Evolutionary conservation across 306 rosid genomes (phyloP).

Genomic region (Dalbergia cochinchinensis): DNA sequence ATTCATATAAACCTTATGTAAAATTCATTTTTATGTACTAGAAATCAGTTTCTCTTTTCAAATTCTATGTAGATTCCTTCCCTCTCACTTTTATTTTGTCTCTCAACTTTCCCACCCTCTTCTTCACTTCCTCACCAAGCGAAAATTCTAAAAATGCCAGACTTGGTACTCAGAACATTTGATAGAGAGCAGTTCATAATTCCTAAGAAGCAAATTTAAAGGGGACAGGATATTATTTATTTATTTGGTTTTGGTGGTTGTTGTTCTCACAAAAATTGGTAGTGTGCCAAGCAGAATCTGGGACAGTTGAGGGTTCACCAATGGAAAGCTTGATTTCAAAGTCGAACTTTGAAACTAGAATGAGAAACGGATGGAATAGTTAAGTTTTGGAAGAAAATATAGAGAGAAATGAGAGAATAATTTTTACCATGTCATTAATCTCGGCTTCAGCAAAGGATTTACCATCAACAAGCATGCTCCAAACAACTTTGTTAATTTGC

Average conservation of each 20-base stretch:
- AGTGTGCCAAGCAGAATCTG: too few species aligned
- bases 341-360: too few species aligned
- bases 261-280: too few species aligned
- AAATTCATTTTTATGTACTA: background rate
- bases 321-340: too few species aligned
- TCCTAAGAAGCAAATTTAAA: conserved; percentile 16
- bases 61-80: background rate
- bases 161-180: conserved; percentile 26
- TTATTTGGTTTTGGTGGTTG: too few species aligned
- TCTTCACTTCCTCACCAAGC: background rate
- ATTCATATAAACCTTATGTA: background rate
- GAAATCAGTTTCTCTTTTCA: background rate
- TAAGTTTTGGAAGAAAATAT: conserved; percentile 35
- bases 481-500: conserved; percentile 89
- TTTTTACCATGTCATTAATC: conserved; percentile 92
- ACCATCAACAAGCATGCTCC: conserved; percentile 99
- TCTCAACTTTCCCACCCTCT: background rate
- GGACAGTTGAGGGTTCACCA: too few species aligned
- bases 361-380: too few species aligned
- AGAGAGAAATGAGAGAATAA: conserved; percentile 8
- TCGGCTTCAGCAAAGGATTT: conserved; percentile 99
- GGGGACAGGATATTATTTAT: background rate
- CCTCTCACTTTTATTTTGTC: background rate
- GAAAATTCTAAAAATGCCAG: background rate
- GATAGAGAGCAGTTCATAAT: conserved; percentile 22